phyloP scores from a whole-genome alignment of 441 rosid genomes.

The Lepidium campestre region DNA sequence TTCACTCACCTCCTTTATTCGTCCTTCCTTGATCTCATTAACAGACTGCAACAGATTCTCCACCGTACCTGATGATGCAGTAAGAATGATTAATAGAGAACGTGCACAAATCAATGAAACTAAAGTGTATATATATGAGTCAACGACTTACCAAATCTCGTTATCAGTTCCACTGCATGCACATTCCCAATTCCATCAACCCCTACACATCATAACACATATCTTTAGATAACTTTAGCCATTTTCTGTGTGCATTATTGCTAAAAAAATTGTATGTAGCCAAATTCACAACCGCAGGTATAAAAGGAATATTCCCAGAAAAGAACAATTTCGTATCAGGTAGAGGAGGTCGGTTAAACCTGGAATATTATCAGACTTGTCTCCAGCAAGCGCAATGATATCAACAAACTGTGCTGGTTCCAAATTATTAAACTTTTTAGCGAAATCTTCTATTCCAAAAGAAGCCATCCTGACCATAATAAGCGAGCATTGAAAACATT shows the following conservation, averaged over 20 bases:
- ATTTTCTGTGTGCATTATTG: not conserved
- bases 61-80: conserved; percentile 44
- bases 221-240: conserved; percentile 10
- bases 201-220: conserved; percentile 45
- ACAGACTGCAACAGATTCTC: conserved; percentile 69
- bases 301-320: not conserved
- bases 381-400: conserved; percentile 80
- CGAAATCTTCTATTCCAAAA: conserved; percentile 90
- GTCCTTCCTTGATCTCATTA: conserved; percentile 64
- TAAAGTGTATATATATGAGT: not conserved
- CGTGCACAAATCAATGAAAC: not conserved
- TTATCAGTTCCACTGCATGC: conserved; percentile 68
- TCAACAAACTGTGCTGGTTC: conserved; percentile 91
- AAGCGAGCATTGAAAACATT: conserved; percentile 16
- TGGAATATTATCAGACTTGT: conserved; percentile 85
- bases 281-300: not conserved
- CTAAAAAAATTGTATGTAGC: not conserved
- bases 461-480: conserved; percentile 73
- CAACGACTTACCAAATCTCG: conserved; percentile 58
- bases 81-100: not conserved
- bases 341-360: conserved; percentile 33
- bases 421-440: conserved; percentile 66
- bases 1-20: conserved; percentile 51
- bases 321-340: not conserved
- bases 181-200: conserved; percentile 84